Conservation (phyloP, 2,329 filamentous ascomycete species). For the Pseudogymnoascus sp. region DNA sequence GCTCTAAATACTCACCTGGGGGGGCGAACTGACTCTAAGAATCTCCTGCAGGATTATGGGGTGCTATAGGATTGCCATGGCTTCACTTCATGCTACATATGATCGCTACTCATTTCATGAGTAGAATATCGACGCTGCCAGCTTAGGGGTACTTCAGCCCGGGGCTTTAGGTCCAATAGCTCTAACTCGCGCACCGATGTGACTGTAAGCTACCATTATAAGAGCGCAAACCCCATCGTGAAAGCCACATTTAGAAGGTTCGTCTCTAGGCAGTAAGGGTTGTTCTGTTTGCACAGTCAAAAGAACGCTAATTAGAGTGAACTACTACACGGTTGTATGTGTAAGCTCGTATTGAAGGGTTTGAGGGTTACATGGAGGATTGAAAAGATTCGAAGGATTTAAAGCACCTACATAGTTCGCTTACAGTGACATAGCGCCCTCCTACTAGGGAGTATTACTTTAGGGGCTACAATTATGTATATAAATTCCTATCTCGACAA, state of each 20-base stretch:
- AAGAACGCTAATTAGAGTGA: neutral
- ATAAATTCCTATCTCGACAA: neutral
- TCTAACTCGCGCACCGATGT: neutral
- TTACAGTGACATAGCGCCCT: neutral
- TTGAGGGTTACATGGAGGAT: neutral
- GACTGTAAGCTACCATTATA: too few relatives aligned
- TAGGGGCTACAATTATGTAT: neutral
- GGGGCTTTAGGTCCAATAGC: neutral
- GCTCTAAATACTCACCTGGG: neutral
- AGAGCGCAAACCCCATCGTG: neutral
- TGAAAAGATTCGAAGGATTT: neutral
- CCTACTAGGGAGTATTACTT: neutral
- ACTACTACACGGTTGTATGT: neutral
- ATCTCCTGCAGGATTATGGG: too few relatives aligned
- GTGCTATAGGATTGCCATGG: neutral
- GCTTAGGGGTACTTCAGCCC: too few relatives aligned
- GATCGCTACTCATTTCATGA: too few relatives aligned
- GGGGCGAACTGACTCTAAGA: neutral
- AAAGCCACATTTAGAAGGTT: neutral
- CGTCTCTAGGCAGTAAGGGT: neutral
- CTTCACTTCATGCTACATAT: neutral
- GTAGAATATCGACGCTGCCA: too few relatives aligned
- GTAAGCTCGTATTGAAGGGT: neutral
- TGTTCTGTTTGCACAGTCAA: neutral
- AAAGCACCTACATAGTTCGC: neutral